Percentiles rank a stretch among this genome's conserved stretches.
These are phyloP conservation scores for Rosa lucieae DNA, from an alignment of 306 rosid species.

Conservation along the genomic window DNA sequence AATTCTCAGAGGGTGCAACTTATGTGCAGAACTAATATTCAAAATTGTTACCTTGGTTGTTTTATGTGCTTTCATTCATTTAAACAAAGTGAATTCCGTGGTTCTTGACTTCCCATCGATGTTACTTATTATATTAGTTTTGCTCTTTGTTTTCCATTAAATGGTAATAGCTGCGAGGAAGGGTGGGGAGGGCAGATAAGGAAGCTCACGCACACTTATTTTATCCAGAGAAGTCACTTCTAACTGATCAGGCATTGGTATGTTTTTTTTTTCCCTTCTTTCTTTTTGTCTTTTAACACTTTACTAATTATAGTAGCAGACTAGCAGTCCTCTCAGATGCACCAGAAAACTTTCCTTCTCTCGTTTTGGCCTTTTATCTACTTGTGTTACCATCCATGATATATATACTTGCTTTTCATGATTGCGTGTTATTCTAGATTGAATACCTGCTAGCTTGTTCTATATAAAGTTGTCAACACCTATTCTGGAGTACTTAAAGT, in stretches of 20 bases:
- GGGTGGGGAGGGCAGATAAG: slow-evolving; percentile 97
- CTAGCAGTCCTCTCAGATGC: slow-evolving; percentile 11
- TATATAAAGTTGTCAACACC: slow-evolving; percentile 11
- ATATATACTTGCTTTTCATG: not conserved
- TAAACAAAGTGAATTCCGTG: not conserved
- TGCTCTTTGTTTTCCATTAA: slow-evolving; percentile 16
- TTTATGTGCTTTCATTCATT: slow-evolving; percentile 7
- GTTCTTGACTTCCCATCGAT: not conserved
- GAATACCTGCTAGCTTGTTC: not conserved
- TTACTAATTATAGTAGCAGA: slow-evolving; percentile 5
- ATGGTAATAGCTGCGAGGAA: slow-evolving; percentile 81
- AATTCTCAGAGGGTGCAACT: not conserved
- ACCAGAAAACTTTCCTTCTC: not conserved
- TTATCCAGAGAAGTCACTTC: slow-evolving; percentile 75
- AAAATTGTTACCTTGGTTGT: not conserved
- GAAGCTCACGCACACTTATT: slow-evolving; percentile 92
- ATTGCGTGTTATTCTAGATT: not conserved
- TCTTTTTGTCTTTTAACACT: not conserved
- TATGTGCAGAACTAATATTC: not conserved
- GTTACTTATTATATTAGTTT: slow-evolving; percentile 1
- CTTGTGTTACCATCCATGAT: slow-evolving; percentile 6
- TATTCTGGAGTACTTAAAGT: slow-evolving; percentile 22
- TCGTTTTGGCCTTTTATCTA: not conserved
- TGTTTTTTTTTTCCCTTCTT: slow-evolving; percentile 25
- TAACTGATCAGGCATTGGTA: slow-evolving; percentile 84